Percentiles rank a stretch among this genome's conserved stretches.
Evolutionary conservation across 1,284 basidiomycete genomes (phyloP).

Genomic region (Ceratorhiza oryzae-sativae): DNA sequence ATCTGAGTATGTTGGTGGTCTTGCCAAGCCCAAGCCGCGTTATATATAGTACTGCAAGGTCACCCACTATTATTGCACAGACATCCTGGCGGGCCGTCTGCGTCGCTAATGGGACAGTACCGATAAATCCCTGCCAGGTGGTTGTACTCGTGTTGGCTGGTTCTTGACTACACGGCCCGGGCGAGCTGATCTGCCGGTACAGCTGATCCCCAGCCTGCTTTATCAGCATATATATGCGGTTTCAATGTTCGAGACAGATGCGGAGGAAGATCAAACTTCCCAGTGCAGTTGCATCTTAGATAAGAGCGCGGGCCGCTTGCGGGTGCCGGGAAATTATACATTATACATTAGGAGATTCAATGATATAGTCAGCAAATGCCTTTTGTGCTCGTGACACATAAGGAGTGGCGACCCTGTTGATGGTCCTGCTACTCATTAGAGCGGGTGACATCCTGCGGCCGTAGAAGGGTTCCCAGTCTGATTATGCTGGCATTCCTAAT

Average conservation of each 20-base stretch:
- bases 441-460: not conserved
- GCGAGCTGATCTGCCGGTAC: not conserved
- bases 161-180: slow-evolving; percentile 7
- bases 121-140: slow-evolving; percentile 4
- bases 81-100: not conserved
- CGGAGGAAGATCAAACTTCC: not conserved
- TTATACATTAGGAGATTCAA: not conserved
- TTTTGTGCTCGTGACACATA: not conserved
- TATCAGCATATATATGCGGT: not conserved
- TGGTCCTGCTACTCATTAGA: not conserved
- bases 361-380: not conserved
- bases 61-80: not conserved
- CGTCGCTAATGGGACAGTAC: not conserved
- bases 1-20: not conserved
- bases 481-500: not conserved
- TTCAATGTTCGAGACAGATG: not conserved
- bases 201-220: not conserved
- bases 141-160: not conserved
- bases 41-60: not conserved
- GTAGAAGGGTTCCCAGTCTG: not conserved
- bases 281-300: not conserved
- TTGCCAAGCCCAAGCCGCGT: not conserved
- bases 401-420: not conserved
- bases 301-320: slow-evolving; percentile 5
- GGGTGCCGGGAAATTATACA: not conserved